These are phyloP conservation scores for Epithemia pelagica DNA, from an alignment of 108 stramenopile genomes.

Conservation along the genomic window DNA sequence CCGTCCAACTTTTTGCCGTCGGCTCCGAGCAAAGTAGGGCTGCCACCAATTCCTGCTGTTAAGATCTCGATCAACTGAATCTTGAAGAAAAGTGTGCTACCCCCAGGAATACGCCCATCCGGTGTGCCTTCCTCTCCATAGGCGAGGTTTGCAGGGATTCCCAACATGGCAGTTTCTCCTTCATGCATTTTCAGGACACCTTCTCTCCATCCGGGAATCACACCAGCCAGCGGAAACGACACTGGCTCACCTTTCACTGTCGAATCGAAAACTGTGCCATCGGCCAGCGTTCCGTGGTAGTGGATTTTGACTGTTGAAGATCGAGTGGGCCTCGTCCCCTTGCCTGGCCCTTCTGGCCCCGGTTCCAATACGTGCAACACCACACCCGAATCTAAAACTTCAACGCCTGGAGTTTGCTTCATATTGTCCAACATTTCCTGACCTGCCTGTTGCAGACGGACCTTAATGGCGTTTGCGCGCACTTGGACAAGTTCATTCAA, in stretches of 20 bases:
- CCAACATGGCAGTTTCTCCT: constrained; percentile 84
- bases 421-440: constrained; percentile 69
- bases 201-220: constrained; percentile 72
- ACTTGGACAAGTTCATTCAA: constrained; percentile 59
- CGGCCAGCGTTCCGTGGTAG: constrained; percentile 81
- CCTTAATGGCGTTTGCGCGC: constrained; percentile 59
- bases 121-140: constrained; percentile 76
- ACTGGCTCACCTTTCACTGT: constrained; percentile 70
- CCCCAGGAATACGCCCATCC: constrained; percentile 78
- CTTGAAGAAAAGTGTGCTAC: constrained; percentile 81
- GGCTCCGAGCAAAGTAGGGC: constrained; percentile 57
- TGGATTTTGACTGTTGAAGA: constrained; percentile 66
- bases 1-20: constrained; percentile 46
- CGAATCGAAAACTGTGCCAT: constrained; percentile 81
- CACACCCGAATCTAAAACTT: constrained; percentile 54
- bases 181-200: constrained; percentile 74
- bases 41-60: constrained; percentile 59
- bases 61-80: constrained; percentile 78
- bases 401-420: constrained; percentile 53
- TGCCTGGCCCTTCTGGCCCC: constrained; percentile 61
- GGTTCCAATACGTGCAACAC: constrained; percentile 62
- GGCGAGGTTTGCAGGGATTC: constrained; percentile 70
- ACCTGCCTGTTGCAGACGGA: constrained; percentile 58
- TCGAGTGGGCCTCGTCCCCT: constrained; percentile 54
- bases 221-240: constrained; percentile 55